These are phyloP conservation scores for Syzygium oleosum DNA, from an alignment of 345 rosid genomes.

Conservation along the genomic window DNA sequence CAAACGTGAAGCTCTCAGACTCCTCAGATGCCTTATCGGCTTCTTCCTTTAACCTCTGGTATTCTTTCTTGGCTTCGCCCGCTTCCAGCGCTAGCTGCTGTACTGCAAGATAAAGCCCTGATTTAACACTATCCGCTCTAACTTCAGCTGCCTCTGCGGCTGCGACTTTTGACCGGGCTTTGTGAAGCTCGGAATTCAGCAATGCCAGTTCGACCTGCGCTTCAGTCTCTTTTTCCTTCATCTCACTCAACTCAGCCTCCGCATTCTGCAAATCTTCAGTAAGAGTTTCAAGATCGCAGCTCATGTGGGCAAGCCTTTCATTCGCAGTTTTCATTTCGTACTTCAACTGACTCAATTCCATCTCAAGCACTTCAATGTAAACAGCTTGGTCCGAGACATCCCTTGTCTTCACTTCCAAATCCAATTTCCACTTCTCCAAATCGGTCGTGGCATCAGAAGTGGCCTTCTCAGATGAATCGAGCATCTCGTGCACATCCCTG, in stretches of 20 bases:
- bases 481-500: constrained; percentile 6
- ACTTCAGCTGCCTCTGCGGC: constrained; percentile 35
- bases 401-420: constrained; percentile 15
- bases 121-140: constrained; percentile 13
- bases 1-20: not conserved
- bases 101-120: constrained; percentile 23
- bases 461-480: constrained; percentile 14
- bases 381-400: constrained; percentile 20
- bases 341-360: constrained; percentile 18
- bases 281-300: constrained; percentile 9
- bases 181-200: constrained; percentile 28
- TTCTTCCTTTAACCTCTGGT: constrained; percentile 11
- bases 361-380: constrained; percentile 10
- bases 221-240: constrained; percentile 21
- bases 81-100: constrained; percentile 27
- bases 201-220: constrained; percentile 24
- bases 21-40: constrained; percentile 3
- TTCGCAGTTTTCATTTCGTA: constrained; percentile 9
- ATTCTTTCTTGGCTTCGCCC: constrained; percentile 21
- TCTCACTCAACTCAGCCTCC: constrained; percentile 11
- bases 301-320: constrained; percentile 9
- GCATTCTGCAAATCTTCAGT: constrained; percentile 10
- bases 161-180: constrained; percentile 15
- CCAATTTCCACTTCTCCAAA: constrained; percentile 7
- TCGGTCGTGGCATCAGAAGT: constrained; percentile 9